Conservation (phyloP, 2,329 filamentous ascomycete species). For the Scopulariopsis brevicaulis region DNA sequence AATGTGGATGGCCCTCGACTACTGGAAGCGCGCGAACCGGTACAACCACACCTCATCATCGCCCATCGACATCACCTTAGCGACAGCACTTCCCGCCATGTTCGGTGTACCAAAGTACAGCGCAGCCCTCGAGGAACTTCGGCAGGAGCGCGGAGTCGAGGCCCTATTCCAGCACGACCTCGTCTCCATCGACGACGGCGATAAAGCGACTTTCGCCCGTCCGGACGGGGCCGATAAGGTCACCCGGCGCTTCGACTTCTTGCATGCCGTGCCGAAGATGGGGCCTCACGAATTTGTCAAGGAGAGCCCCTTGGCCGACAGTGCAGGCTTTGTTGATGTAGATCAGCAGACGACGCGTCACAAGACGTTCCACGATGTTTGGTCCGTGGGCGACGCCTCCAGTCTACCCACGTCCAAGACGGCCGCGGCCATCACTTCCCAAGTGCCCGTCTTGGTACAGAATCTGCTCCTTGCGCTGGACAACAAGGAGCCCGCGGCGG, state of each 20-base stretch:
- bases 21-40: conserved; percentile 42
- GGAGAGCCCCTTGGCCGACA: conserved; percentile 40
- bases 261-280: conserved; percentile 50
- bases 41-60: conserved; percentile 31
- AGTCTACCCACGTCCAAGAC: conserved; percentile 47
- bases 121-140: conserved; percentile 38
- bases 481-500: conserved; percentile 27
- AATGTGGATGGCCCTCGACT: conserved; percentile 50
- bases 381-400: conserved; percentile 48
- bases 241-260: conserved; percentile 35
- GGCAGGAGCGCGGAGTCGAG: conserved; percentile 42
- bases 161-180: conserved; percentile 48
- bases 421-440: conserved; percentile 36
- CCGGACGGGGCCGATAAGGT: conserved; percentile 29
- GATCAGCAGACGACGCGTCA: conserved; percentile 39
- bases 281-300: conserved; percentile 41
- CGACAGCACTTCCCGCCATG: conserved; percentile 43
- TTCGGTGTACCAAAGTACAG: conserved; percentile 51
- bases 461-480: conserved; percentile 33
- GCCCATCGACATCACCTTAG: conserved; percentile 39
- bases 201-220: conserved; percentile 36
- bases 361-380: conserved; percentile 42
- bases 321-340: conserved; percentile 46
- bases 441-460: conserved; percentile 37
- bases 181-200: conserved; percentile 29